Base-by-base conservation (phyloP, 2,329 filamentous ascomycete genomes). In the Geosmithia putterillii region DNA sequence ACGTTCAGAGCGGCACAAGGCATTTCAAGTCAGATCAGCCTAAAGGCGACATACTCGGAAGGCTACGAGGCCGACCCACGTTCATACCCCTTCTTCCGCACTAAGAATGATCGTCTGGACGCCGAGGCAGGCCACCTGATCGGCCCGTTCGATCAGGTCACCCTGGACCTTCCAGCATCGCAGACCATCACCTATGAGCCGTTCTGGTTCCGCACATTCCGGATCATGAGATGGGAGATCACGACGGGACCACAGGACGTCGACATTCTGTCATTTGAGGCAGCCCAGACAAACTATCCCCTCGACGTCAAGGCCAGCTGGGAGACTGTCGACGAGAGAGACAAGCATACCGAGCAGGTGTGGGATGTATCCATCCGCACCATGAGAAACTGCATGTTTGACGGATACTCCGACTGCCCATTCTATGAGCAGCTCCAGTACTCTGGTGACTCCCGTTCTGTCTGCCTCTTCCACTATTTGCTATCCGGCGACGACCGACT, bases 81-180 rank as follows among this genome's bases (percentile, higher is more conserved):
- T 1, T 53, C 53, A 3, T 61, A 63, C 37, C 64, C 64, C 1
- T 66, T 61, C 45, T 59, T 65, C 36, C 57, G 64, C 1, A 50
- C 50, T 10, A 67, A 67, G 42, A 51, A 46, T 1, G 53, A 66
- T 44, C 57, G 64, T 5, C 44, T 61, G 2, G 58, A 66, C 45
- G 49, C 56, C 28, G 28, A 32, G 2, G 41, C 36, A 2, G 57
- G 58, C 0, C 51, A 58, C 34, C 48, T 64, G 6, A 51, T 66
- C 7, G 63, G 63, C 0, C 63, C 63, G 0, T 58, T 53, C 38
- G 63, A 66, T 40, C 56, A 59, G 7, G 53, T 57, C 0, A 48
- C 42, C 0, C 41, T 65, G 7, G 49, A 58, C n/a, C 28, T 32
- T 14, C 28, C 28, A 18, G 40, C 34, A 9, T 28, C 20, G 20